Base-by-base conservation (phyloP, 805 yeast genomes). In the Metschnikowia cubensis region DNA sequence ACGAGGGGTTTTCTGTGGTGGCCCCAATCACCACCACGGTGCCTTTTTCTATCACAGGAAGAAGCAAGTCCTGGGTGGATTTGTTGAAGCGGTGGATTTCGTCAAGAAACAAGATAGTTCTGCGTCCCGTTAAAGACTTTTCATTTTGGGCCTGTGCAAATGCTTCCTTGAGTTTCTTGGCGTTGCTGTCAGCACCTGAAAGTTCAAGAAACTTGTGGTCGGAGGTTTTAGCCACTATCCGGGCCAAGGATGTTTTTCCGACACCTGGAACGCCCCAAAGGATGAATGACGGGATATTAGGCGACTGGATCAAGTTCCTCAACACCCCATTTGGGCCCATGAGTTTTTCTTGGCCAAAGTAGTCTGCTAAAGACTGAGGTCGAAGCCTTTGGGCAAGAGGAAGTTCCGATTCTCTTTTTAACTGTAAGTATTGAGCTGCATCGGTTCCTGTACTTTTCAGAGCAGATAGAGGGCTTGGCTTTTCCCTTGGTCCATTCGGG, bases 1-100 rank as follows among this genome's bases (percentile, higher is more conserved):
- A 73, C 1, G 77, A 71, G 1, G 78, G 78, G 63, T 94, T 94
- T 63, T 94, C 99, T 0, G 78, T 73, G 29, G 78, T 73, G 6
- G 78, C 78, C 0, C 77, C 78, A 18, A 73, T 64, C 1, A 73
- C 69, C 0, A 74, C 71, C 2, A 70, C 63, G 1, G 58, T 43
- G 0, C 78, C 78, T 35, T 66, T 67, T 48, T 73, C 78, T 5
- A 73, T 64, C 13, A 70, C 75, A 0, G 78, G 78, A 6, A 73
- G 59, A 17, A 73, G 61, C 25, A 71, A 50, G 52, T 73, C 78
- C 49, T 73, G 78, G 8, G 68, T 72, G 0, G 74, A 73, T 44
- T 71, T 71, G 54, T 73, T 73, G 58, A 70, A 72, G 34, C 78
- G 55, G 53, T 73, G 78, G 22, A 73, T 73, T 56, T 73, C 78